Base-by-base conservation (phyloP, 2,329 filamentous ascomycete species). In the Fusarium oligoseptatum region DNA sequence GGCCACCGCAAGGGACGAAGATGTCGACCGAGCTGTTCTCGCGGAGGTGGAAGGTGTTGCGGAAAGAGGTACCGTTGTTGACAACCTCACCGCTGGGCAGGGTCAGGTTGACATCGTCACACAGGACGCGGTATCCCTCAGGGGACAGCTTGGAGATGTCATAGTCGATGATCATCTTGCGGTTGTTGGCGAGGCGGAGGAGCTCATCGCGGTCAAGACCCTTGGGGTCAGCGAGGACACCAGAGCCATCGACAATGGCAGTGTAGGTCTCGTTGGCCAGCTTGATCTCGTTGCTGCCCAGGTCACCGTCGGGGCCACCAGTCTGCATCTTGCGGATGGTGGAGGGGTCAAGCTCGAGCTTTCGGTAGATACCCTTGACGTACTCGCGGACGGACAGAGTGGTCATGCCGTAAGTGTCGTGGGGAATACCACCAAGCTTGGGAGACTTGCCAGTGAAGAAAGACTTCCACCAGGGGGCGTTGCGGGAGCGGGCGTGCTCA, bases 371-470 rank as follows among this genome's bases (percentile, higher is more conserved):
- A 56, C 97, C 97, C 80, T 95, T 91, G 76, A 99, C 94, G 79
- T 97, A 99, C 84, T 99, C 95, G 55, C 97, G 95, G 60, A 99
- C 96, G 7, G 95, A 98, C 67, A 98, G 86, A 0, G 97, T 98
- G 1, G 97, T 99, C 97, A 99, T 99, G 79, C 97, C 97, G 81
- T 99, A 99, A 45, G 88, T 86, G 82, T 99, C 97, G 84, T 99
- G 97, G 41, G 97, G 97, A 77, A 99, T 99, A 81, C 97, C 97
- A 73, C 97, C 97, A 15, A 99, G 90, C 84, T 94, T 97, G 63
- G 95, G 97, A 77, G 95, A 98, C 89, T 99, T 99, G 80, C 97
- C 97, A 3, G 97, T 99, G 89, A 99, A 99, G 90, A 99, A 99
- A 0, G 97, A 99, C 88, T 99, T 99, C 97, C 97, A 99, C 95